Evolutionary conservation across 2,329 filamentous ascomycete genomes (phyloP).

Genomic region (Claviceps sorghi): DNA sequence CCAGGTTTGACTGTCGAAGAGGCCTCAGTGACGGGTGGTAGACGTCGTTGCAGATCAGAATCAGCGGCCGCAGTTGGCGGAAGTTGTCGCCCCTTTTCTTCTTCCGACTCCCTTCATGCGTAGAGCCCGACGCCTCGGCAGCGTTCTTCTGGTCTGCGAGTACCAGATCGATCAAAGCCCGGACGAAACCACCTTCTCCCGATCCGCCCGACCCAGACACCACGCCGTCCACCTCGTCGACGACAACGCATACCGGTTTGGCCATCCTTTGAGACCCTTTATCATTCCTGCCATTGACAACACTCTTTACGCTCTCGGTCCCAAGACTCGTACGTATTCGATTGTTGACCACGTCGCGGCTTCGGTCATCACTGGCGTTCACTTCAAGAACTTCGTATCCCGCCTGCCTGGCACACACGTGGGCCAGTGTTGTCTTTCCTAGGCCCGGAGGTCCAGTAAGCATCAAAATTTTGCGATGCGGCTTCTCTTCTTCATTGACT

Average conservation of each 20-base stretch:
- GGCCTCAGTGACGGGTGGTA: constrained; percentile 83
- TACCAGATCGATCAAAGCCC: constrained; percentile 83
- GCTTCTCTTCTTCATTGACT: constrained; percentile 54
- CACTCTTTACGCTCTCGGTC: constrained; percentile 80
- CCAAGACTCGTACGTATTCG: constrained; percentile 83
- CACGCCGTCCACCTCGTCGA: constrained; percentile 94
- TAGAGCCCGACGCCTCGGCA: constrained; percentile 14
- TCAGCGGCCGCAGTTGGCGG: constrained; percentile 69
- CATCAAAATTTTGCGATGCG: constrained; percentile 76
- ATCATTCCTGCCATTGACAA: constrained; percentile 45
- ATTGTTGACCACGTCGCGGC: constrained; percentile 75
- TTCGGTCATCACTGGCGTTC: constrained; percentile 93
- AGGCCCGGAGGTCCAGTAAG: constrained; percentile 84
- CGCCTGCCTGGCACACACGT: constrained; percentile 88
- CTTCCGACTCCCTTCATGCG: constrained; percentile 17
- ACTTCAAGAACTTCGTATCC: constrained; percentile 96
- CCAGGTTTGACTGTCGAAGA: constrained; percentile 67
- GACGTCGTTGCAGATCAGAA: constrained; percentile 93
- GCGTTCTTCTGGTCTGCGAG: constrained; percentile 70
- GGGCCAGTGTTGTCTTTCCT: constrained; percentile 89
- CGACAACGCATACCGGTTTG: constrained; percentile 79
- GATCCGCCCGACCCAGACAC: constrained; percentile 62
- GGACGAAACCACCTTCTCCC: constrained; percentile 89
- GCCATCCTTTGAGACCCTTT: constrained; percentile 51
- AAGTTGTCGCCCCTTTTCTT: constrained; percentile 68